Base-by-base conservation (phyloP, 1,139 yeast genomes). In the Suzukiozyma palmioleophila region DNA sequence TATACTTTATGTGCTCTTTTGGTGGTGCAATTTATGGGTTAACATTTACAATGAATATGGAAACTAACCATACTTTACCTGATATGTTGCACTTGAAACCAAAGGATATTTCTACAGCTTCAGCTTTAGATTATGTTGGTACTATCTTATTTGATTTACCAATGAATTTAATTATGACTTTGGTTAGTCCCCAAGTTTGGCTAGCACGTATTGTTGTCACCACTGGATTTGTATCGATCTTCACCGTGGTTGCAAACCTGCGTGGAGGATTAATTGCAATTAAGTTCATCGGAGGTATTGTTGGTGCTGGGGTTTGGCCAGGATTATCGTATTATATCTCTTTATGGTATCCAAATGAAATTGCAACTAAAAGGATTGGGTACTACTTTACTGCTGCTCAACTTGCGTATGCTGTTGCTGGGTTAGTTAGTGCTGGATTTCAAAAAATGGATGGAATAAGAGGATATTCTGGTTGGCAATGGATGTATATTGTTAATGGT, bases 281-380 rank as follows among this genome's bases (percentile, higher is more conserved):
- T 33, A 73, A 95, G 46, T 79, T 87, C 42, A 72, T 88, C 43
- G 76, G 86, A 18, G 96, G 96, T 36, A 53, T 84, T 43, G 85
- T 84, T 43, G 89, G 89, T 37, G 95, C 96, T 9, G 96, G 96
- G 30, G 80, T 89, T 3, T 88, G 96, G 96, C 96, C 96, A 1
- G 96, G 96, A 8, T 70, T 88, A 81, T 81, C 90, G 18, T 87
- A 86, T 61, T 88, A 86, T 53, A 72, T 88, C 33, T 78, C 90
- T 1, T 67, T 86, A 50, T 88, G 95, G 94, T 88, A 88, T 53
- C 96, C 96, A 1, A 77, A 82, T 39, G 82, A 84, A 37, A 70
- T 94, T 43, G 76, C 81, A 48, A 85, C 95, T 3, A 74, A 79
- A 48, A 69, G 96, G 53, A 84, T 88, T 46, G 96, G 96, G 1